Percentiles rank a stretch among this genome's conserved stretches.
Evolutionary conservation across 2,329 filamentous ascomycete species (phyloP).

Genomic region (Hypoxylon sp.): DNA sequence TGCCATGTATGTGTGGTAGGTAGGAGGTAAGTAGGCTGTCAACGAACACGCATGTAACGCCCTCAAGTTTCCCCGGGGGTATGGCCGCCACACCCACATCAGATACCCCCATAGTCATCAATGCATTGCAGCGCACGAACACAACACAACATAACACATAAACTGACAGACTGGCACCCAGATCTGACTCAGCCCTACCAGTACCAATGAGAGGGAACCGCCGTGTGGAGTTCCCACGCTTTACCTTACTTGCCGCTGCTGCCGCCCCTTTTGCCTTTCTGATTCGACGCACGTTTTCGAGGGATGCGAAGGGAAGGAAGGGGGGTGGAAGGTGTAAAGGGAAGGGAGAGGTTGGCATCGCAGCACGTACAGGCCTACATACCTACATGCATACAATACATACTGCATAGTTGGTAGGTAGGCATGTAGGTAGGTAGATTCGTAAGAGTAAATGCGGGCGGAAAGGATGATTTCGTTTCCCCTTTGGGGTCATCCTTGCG

Average conservation of each 20-base stretch:
- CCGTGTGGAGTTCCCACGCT: constrained; percentile 17
- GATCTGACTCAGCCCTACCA: constrained; percentile 43
- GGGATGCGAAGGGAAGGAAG: background rate
- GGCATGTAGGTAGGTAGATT: background rate
- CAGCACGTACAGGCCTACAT: background rate
- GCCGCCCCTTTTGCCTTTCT: background rate
- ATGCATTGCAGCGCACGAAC: background rate
- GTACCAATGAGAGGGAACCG: constrained; percentile 37
- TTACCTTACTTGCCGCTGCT: background rate
- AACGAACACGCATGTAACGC: constrained; percentile 1
- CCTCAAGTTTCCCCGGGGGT: background rate
- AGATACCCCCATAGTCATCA: background rate
- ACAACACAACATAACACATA: background rate
- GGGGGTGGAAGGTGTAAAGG: background rate
- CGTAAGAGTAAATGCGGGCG: background rate
- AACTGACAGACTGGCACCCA: background rate
- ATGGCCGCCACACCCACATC: constrained; percentile 1
- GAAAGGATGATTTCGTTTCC: constrained; percentile 8
- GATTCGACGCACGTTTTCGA: constrained; percentile 8
- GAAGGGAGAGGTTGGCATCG: background rate
- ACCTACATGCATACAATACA: background rate
- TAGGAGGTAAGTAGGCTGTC: no score
- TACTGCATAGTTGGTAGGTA: background rate
- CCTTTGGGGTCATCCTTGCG: constrained; percentile 16
- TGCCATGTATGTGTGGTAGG: no score